Base-by-base conservation (phyloP, 495 filamentous ascomycete genomes). In the Trichoderma reesei region DNA sequence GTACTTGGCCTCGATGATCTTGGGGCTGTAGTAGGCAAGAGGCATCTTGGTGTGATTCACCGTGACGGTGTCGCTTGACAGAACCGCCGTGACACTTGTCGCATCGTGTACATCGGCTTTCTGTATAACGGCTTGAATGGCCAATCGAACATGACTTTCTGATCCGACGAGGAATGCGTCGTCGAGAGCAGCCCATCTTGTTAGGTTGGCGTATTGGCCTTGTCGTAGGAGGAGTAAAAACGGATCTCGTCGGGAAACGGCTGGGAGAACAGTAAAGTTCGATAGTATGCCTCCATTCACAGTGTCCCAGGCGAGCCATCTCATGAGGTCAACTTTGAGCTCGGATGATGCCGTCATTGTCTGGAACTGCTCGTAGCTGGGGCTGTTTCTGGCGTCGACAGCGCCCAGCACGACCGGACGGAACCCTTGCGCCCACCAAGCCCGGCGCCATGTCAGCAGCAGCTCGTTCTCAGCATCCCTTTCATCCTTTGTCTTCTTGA, bases 391-490 rank as follows among this genome's bases (percentile, higher is more conserved):
- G 10, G 92, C 92, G 71, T 98, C 94, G 11, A 83, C 86, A 33
- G 83, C 82, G 34, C 88, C 85, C 64, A 98, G 75, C 48, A 98
- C 86, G 13, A 94, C 80, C 1, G 94, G 94, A 61, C 81, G 86
- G 72, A 98, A 97, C 7, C 94, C 94, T 67, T 93, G 83, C 13
- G 92, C 91, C 86, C 89, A 97, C 90, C 91, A 97, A 8, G 92
- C 94, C 61, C 92, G 81, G 63, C 92, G 83, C 94, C 94, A 98
- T 63, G 88, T 84, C 62, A 95, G 81, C 42, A 98, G 78, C 56
- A 98, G 76, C 68, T 87, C 83, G 67, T 86, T 86, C 70, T 98
- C 90, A 4, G 90, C 88, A 38, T 86, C 82, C 65, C 84, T 82
- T 44, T 79, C 78, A 13, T 79, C 79, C 62, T 81, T 78, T 51